Evolutionary conservation across 768 basidiomycete genomes (phyloP), one percentile per base, ranked within the genome.

Genomic region (Kwoniella sp.): DNA sequence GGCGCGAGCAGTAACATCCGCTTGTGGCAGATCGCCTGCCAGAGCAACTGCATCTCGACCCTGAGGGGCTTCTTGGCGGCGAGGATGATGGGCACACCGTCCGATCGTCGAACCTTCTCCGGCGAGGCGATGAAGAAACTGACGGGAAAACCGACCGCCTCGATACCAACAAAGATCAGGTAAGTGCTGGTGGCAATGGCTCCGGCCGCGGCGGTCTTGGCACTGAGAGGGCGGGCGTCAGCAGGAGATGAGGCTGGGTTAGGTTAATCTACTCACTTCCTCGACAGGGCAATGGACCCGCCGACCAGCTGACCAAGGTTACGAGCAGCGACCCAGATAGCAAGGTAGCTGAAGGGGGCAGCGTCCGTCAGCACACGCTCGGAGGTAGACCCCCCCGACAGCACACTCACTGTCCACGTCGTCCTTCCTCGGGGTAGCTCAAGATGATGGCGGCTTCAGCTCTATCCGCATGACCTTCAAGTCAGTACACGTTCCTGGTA

Each of bases 381-480:
- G 15, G 15, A 32, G 31, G 31, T 19, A 36, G 36, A 14, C 2
- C 36, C 7, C 27, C 26, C 8, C 17, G 11, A 9, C 11, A 11
- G 3, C 8, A 14, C 12, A 58, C 56, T 53, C 38, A 59, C 57
- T 46, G 32, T 48, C 57, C 57, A 22, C 57, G 39, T 34, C 52
- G 38, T 10, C 48, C 53, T 28, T 53, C 57, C 25, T 59, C 57
- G 27, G 57, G 57, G 29, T 59, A 59, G 15, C 22, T 27, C 40
- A 59, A 26, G 42, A 59, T 59, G 28, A 54, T 54, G 12, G 57
- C 52, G 8, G 57, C 51, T 32, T 59, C 57, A 19, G 52, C 52
- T n/a, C n/a, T n/a, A n/a, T n/a, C n/a, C n/a, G n/a, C n/a, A n/a
- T n/a, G n/a, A n/a, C n/a, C n/a, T n/a, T n/a, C n/a, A n/a, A n/a